These are phyloP conservation scores for Canna indica DNA, from an alignment of 176 grass and related monocot species.

Conservation along the genomic window DNA sequence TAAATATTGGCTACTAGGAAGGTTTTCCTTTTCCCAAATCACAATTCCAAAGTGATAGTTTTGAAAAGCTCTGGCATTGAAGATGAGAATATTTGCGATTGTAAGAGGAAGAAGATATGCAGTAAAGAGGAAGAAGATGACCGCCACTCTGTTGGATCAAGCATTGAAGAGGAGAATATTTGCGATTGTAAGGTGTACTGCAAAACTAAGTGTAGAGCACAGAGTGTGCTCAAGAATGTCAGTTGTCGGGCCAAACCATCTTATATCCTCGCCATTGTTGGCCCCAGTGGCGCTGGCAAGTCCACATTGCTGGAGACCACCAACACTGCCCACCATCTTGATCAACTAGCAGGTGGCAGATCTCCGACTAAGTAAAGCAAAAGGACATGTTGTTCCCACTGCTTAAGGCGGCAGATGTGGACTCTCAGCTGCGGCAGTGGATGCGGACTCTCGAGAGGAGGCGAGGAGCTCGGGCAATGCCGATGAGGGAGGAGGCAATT, in stretches of 20 bases:
- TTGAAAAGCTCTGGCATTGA: no score
- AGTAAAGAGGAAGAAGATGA: slow-evolving; percentile 45
- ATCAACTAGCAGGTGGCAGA: slow-evolving; percentile 23
- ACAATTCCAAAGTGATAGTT: no score
- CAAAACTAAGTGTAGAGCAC: background rate
- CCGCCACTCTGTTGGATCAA: background rate
- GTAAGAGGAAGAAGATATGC: slow-evolving; percentile 49
- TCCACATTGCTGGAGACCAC: slow-evolving; percentile 57
- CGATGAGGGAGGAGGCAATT: no score
- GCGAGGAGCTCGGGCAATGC: no score
- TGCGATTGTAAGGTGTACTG: background rate
- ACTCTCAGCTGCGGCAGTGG: slow-evolving; percentile 26
- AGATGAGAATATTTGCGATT: no score
- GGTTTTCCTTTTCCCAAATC: no score
- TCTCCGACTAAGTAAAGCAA: slow-evolving; percentile 60
- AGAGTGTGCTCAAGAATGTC: slow-evolving; percentile 51
- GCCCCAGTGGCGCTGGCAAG: slow-evolving; percentile 61
- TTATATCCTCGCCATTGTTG: slow-evolving; percentile 62
- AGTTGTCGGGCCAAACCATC: slow-evolving; percentile 32
- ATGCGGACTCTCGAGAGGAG: background rate
- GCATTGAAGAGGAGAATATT: background rate
- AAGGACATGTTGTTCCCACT: slow-evolving; percentile 55
- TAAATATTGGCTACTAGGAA: no score
- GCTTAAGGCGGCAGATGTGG: slow-evolving; percentile 50
- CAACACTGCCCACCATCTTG: slow-evolving; percentile 15